A percentile compares a stretch with the other conserved stretches of the same genome.
Evolutionary conservation across 1,139 yeast species (phyloP).

Genomic region (Trichomonascaceae sp.): DNA sequence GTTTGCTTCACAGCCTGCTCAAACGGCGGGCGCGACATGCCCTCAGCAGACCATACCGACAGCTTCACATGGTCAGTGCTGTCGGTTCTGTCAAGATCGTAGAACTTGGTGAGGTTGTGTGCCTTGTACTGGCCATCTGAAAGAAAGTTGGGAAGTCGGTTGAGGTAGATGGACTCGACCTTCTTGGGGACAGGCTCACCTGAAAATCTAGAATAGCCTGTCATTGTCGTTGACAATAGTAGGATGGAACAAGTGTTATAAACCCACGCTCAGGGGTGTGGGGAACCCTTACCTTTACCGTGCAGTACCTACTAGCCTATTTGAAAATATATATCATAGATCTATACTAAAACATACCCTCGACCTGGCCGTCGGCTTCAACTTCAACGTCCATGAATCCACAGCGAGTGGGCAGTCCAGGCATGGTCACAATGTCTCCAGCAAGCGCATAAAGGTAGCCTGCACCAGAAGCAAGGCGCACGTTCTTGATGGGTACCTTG

Average conservation of each 20-base stretch:
- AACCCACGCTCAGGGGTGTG: too few species aligned
- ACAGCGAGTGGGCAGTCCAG: conserved; percentile 93
- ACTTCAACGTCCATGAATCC: conserved; percentile 97
- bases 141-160: conserved; percentile 66
- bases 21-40: conserved; percentile 56
- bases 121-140: conserved; percentile 54
- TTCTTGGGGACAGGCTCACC: conserved; percentile 63
- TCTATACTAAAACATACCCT: conserved; percentile 64
- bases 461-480: conserved; percentile 91
- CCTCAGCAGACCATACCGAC: conserved; percentile 46
- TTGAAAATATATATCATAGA: neutral
- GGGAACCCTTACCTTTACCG: too few species aligned
- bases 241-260: too few species aligned
- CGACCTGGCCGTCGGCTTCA: conserved; percentile 84
- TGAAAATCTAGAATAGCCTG: too few species aligned
- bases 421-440: conserved; percentile 94
- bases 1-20: conserved; percentile 52
- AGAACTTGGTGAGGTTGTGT: conserved; percentile 68
- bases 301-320: too few species aligned
- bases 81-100: conserved; percentile 42
- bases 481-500: conserved; percentile 87
- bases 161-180: conserved; percentile 65
- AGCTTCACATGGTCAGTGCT: conserved; percentile 32
- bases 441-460: conserved; percentile 95
- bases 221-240: too few species aligned